Evolutionary conservation across 2,329 filamentous ascomycete genomes (phyloP).

Genomic region (Gnomoniopsis smithogilvyi): DNA sequence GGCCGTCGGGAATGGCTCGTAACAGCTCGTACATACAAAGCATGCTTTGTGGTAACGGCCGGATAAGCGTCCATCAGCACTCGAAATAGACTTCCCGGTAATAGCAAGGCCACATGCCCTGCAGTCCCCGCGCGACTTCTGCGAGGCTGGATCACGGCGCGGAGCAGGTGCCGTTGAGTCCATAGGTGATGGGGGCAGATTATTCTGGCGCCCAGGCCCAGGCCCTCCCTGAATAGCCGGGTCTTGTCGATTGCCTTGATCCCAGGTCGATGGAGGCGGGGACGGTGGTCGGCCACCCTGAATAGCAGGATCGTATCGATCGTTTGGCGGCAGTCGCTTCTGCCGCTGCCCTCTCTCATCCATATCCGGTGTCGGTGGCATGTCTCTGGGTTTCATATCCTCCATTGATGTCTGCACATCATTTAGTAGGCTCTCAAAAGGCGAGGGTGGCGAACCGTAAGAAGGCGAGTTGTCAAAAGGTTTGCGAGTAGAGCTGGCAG

Average conservation of each 20-base stretch:
- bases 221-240: conserved; percentile 24
- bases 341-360: conserved; percentile 11
- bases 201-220: not conserved
- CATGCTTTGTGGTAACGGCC: conserved; percentile 94
- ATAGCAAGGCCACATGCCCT: conserved; percentile 78
- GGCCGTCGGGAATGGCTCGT: conserved; percentile 74
- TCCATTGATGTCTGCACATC: conserved; percentile 53
- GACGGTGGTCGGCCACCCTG: conserved; percentile 16
- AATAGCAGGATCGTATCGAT: conserved; percentile 31
- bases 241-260: conserved; percentile 26
- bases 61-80: conserved; percentile 85
- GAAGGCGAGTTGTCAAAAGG: conserved; percentile 33
- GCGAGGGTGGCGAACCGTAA: conserved; percentile 22
- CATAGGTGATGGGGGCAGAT: conserved; percentile 12
- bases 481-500: conserved; percentile 33
- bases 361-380: conserved; percentile 30
- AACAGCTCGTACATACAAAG: conserved; percentile 87
- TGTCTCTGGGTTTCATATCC: conserved; percentile 30
- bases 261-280: conserved; percentile 7
- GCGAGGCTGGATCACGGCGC: conserved; percentile 35
- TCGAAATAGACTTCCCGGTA: conserved; percentile 87
- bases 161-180: conserved; percentile 20
- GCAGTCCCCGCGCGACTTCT: conserved; percentile 66
- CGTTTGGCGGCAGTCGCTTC: conserved; percentile 21
- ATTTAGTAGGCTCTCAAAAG: conserved; percentile 52